These are phyloP conservation scores for Myotisia sp. DNA, from an alignment of 2,329 filamentous ascomycete genomes.

Conservation along the genomic window DNA sequence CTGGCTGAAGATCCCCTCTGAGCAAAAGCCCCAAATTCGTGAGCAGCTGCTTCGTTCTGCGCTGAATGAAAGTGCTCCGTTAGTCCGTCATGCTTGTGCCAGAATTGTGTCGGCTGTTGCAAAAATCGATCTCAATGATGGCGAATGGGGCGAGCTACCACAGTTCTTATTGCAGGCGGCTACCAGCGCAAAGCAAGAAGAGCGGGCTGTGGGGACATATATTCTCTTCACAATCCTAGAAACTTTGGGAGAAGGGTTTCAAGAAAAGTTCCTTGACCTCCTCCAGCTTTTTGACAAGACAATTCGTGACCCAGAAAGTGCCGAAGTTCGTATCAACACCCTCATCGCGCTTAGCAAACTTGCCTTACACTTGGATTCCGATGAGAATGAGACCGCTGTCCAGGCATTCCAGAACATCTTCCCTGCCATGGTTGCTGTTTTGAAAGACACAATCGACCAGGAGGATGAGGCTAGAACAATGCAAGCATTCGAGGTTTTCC, in stretches of 20 bases:
- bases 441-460: conserved; percentile 68
- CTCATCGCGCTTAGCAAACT: conserved; percentile 79
- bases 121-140: conserved; percentile 70
- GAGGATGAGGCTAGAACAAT: conserved; percentile 77
- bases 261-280: conserved; percentile 63
- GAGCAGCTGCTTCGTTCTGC: conserved; percentile 72
- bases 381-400: conserved; percentile 64
- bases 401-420: conserved; percentile 65
- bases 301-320: conserved; percentile 78
- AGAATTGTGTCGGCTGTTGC: conserved; percentile 81
- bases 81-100: conserved; percentile 73
- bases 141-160: conserved; percentile 71
- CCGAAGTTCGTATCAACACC: conserved; percentile 88
- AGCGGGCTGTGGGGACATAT: conserved; percentile 83
- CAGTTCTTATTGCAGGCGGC: conserved; percentile 66
- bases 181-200: conserved; percentile 56
- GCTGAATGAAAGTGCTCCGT: conserved; percentile 59
- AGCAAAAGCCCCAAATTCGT: conserved; percentile 67
- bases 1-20: conserved; percentile 59
- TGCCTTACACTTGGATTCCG: conserved; percentile 73
- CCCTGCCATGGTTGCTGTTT: conserved; percentile 74
- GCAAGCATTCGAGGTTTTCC: conserved; percentile 91
- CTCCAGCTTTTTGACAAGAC: conserved; percentile 74
- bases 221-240: conserved; percentile 88
- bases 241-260: conserved; percentile 69